A percentile compares a stretch with the other conserved stretches of the same genome.
phyloP scores from a whole-genome alignment of 306 rosid genomes.

The Gillenia trifoliata region DNA sequence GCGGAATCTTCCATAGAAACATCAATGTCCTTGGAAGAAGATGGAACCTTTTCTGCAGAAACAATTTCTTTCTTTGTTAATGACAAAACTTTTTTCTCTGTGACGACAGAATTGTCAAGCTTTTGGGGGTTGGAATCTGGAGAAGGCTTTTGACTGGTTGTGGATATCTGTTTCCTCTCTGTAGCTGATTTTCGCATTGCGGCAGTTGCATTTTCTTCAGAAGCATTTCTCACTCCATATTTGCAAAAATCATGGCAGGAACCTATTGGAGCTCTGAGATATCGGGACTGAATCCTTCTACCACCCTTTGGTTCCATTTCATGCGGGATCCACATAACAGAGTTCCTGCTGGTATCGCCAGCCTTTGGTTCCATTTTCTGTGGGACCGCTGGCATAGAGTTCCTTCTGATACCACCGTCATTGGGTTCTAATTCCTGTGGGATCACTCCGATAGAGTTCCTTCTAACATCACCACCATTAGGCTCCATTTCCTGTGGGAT shows the following conservation, averaged over 20 bases:
- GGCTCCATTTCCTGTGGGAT: not conserved
- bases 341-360: not conserved
- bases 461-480: constrained; percentile 7
- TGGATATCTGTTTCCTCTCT: constrained; percentile 24
- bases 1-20: constrained; percentile 31
- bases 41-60: constrained; percentile 31
- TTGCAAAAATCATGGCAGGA: constrained; percentile 87
- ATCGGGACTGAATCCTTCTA: constrained; percentile 50
- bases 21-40: constrained; percentile 27
- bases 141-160: constrained; percentile 23
- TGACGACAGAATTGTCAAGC: constrained; percentile 11
- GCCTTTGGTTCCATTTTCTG: not conserved
- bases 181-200: constrained; percentile 18
- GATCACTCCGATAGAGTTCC: not conserved
- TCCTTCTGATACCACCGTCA: not conserved
- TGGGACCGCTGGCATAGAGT: not conserved
- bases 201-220: constrained; percentile 42
- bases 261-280: constrained; percentile 39
- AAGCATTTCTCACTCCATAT: constrained; percentile 45
- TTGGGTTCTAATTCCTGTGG: not conserved
- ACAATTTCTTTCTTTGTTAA: constrained; percentile 18
- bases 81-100: constrained; percentile 26
- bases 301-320: not conserved
- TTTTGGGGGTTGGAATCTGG: constrained; percentile 15
- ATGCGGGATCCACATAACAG: not conserved